These are phyloP conservation scores for Arthrobotrys pseudoclavata DNA, from an alignment of 2,329 filamentous ascomycete genomes.

Conservation along the genomic window DNA sequence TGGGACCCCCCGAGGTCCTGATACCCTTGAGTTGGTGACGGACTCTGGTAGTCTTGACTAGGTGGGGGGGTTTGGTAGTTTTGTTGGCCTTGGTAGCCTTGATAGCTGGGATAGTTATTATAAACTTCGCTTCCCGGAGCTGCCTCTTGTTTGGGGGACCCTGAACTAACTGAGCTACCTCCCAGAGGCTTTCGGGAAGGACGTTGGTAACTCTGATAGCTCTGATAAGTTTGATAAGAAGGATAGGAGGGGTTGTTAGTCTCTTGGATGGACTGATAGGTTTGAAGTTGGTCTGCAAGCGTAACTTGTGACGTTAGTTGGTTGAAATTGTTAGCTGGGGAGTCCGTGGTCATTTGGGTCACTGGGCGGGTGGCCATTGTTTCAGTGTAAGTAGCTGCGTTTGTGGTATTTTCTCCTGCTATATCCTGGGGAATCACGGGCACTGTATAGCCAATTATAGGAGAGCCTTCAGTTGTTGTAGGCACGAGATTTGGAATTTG, in stretches of 20 bases:
- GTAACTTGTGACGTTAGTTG: not conserved
- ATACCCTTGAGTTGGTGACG: slow-evolving; percentile 15
- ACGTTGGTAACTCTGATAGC: slow-evolving; percentile 35
- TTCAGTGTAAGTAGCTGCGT: not conserved
- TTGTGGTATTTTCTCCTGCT: not conserved
- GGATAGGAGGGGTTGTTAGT: slow-evolving; percentile 2
- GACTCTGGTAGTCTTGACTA: slow-evolving; percentile 31
- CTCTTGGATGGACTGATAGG: slow-evolving; percentile 36
- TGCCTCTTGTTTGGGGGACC: slow-evolving; percentile 9
- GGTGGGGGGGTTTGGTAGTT: slow-evolving; percentile 35
- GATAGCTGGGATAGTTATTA: slow-evolving; percentile 19
- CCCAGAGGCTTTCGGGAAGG: slow-evolving; percentile 44
- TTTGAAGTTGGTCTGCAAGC: slow-evolving; percentile 48
- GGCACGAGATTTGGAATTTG: not conserved
- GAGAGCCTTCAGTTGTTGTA: not conserved
- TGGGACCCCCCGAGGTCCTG: slow-evolving; percentile 13
- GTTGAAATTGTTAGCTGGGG: not conserved
- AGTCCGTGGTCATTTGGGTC: not conserved
- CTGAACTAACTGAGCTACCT: slow-evolving; percentile 1
- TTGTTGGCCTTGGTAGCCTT: slow-evolving; percentile 19
- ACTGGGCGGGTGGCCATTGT: not conserved
- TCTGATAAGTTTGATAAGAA: slow-evolving; percentile 9
- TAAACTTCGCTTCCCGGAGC: slow-evolving; percentile 4
- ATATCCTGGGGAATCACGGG: not conserved
- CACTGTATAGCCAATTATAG: not conserved